Conservation (phyloP, 116 monocot genomes). For the Posidonia oceanica region DNA sequence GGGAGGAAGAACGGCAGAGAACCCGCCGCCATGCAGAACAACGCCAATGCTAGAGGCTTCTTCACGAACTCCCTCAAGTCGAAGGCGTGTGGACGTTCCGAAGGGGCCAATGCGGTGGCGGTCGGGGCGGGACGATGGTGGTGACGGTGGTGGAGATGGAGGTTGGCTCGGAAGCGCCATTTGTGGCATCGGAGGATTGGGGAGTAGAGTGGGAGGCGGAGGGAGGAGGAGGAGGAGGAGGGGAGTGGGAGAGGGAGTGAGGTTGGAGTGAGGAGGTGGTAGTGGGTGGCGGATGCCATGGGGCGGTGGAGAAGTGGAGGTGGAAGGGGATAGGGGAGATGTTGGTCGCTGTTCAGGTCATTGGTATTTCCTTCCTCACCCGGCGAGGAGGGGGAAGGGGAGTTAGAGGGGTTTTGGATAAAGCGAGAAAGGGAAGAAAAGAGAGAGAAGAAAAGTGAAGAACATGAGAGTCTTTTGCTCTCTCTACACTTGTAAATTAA, state of each 20-base stretch:
- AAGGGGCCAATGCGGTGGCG: background rate
- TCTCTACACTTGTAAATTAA: too few relatives aligned
- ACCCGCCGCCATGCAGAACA: constrained; percentile 25
- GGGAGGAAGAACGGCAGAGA: constrained; percentile 27
- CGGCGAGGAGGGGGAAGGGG: background rate
- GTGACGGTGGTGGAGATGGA: background rate
- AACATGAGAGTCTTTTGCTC: too few relatives aligned
- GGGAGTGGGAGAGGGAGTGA: background rate
- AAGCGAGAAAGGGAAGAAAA: background rate
- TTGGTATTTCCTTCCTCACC: background rate
- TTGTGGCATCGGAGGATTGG: constrained; percentile 2
- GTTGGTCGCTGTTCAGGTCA: background rate
- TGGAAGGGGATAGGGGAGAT: background rate
- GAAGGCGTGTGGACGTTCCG: background rate
- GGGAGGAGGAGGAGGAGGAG: background rate
- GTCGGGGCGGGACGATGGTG: background rate
- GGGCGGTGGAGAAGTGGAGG: background rate
- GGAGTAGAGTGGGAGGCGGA: background rate
- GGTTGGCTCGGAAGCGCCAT: background rate
- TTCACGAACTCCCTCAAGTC: constrained; percentile 5
- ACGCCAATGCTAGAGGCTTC: constrained; percentile 22
- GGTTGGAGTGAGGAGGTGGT: constrained; percentile 1
- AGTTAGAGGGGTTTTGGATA: constrained; percentile 1
- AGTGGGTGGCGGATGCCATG: constrained; percentile 4
- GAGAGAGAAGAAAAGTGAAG: too few relatives aligned